A percentile compares a stretch with the other conserved stretches of the same genome.
Conservation (phyloP, 2,329 filamentous ascomycete genomes). For the Curvularia spicifera region DNA sequence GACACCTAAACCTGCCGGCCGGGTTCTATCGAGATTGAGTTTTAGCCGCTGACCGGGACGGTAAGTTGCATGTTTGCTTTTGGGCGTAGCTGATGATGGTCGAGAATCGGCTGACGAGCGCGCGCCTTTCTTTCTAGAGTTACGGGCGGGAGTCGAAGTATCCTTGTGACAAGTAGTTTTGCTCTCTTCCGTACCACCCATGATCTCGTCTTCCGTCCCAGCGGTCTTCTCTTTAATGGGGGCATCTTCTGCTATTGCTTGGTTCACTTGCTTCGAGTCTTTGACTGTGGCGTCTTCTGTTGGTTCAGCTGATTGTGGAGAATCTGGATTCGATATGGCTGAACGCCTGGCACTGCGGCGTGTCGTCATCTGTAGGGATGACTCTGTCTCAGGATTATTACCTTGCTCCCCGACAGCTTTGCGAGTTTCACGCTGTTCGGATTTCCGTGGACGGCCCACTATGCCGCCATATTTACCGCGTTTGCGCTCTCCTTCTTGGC, state of each 20-base stretch:
- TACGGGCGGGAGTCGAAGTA: not conserved
- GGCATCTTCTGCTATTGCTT: not conserved
- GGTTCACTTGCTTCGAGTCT: not conserved
- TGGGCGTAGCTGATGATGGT: not conserved
- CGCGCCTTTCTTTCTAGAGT: not conserved
- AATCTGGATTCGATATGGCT: constrained; percentile 1
- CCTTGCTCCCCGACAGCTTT: not conserved
- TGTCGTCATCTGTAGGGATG: constrained; percentile 14
- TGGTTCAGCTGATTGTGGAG: not conserved
- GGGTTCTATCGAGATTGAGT: not conserved
- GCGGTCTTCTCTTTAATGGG: not conserved
- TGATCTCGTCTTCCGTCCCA: not conserved
- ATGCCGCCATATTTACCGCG: constrained; percentile 22
- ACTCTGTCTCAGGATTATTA: not conserved
- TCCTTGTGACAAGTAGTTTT: not conserved
- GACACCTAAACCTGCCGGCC: not conserved
- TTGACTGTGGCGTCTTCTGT: not conserved
- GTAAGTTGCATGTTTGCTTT: not conserved
- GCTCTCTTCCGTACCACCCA: not conserved
- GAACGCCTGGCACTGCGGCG: constrained; percentile 25
- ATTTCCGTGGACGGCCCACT: constrained; percentile 26
- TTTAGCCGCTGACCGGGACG: not conserved
- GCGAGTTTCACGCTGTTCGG: constrained; percentile 7
- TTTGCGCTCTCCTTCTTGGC: constrained; percentile 16
- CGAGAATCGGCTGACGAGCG: not conserved